These are phyloP conservation scores for Podila clonocystis DNA, from an alignment of 192 early-diverging fungal species.

Conservation along the genomic window DNA sequence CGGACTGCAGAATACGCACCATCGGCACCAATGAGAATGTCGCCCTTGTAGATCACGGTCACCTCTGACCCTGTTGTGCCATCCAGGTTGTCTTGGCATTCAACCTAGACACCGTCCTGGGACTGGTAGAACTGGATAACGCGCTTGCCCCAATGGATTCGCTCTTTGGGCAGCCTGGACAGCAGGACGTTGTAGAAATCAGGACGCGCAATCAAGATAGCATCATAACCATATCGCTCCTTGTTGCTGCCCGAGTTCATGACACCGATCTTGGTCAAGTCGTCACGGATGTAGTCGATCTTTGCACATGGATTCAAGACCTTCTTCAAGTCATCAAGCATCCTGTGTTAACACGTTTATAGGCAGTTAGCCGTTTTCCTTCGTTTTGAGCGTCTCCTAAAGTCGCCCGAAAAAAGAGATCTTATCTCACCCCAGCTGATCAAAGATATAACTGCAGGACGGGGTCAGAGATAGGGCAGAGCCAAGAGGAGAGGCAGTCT, in stretches of 20 bases:
- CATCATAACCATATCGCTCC: constrained; percentile 15
- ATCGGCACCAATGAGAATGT: constrained; percentile 21
- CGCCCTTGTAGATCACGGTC: not conserved
- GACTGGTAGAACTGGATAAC: too few relatives aligned
- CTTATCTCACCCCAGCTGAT: constrained; percentile 10
- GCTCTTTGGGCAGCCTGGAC: not conserved
- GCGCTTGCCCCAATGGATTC: not conserved
- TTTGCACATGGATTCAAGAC: constrained; percentile 12
- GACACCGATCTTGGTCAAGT: constrained; percentile 17
- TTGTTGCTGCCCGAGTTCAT: constrained; percentile 18
- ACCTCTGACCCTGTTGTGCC: not conserved
- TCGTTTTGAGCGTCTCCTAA: too few relatives aligned
- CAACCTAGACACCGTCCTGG: too few relatives aligned
- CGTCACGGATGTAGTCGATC: constrained; percentile 26
- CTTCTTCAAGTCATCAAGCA: constrained; percentile 17
- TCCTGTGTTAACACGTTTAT: not conserved
- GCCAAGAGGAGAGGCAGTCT: constrained; percentile 3
- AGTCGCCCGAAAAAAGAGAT: not conserved
- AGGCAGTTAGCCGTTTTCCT: too few relatives aligned
- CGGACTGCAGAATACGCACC: constrained; percentile 26
- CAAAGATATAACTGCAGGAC: constrained; percentile 30
- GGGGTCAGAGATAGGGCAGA: constrained; percentile 22
- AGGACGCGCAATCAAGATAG: constrained; percentile 2
- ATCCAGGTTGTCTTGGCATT: constrained; percentile 1
- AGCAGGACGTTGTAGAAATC: not conserved